phyloP scores from a whole-genome alignment of 768 basidiomycete genomes.

The Podaxis sp. region DNA sequence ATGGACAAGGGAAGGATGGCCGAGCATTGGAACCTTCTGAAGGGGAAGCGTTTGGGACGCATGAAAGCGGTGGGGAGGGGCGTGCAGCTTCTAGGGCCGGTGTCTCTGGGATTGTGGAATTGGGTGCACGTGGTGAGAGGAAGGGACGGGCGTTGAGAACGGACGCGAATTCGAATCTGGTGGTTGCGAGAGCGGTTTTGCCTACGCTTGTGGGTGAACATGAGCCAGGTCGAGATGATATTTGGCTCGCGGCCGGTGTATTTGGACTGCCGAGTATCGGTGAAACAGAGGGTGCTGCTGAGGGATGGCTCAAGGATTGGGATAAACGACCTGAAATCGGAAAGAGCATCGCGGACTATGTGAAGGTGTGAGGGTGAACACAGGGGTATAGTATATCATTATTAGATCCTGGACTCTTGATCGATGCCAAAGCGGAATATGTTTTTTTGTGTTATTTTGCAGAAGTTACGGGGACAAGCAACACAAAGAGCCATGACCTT shows the following conservation, averaged over 20 bases:
- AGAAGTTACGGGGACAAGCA: too few relatives aligned
- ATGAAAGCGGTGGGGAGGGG: slow-evolving; percentile 41
- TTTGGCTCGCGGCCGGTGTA: slow-evolving; percentile 63
- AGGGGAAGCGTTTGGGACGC: slow-evolving; percentile 42
- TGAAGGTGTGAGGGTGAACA: neutral
- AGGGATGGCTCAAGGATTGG: slow-evolving; percentile 48
- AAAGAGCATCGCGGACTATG: neutral
- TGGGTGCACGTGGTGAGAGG: slow-evolving; percentile 27
- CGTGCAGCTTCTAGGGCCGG: slow-evolving; percentile 58
- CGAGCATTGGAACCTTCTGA: slow-evolving; percentile 49
- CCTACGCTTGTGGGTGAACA: slow-evolving; percentile 57
- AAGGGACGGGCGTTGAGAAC: slow-evolving; percentile 47
- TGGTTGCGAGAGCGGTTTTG: slow-evolving; percentile 62
- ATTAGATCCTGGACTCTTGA: neutral
- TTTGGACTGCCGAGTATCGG: slow-evolving; percentile 52
- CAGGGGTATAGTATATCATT: neutral
- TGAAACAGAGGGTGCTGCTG: slow-evolving; percentile 29
- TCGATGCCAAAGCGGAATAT: too few relatives aligned
- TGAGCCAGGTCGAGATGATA: slow-evolving; percentile 30
- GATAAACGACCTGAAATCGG: slow-evolving; percentile 31
- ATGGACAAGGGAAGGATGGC: slow-evolving; percentile 60
- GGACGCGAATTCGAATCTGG: slow-evolving; percentile 71
- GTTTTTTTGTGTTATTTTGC: too few relatives aligned
- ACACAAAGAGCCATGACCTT: too few relatives aligned
- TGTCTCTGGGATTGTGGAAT: slow-evolving; percentile 55